These are phyloP conservation scores for Arthrobotrys entomopaga DNA, from an alignment of 2,329 filamentous ascomycete species.

Conservation along the genomic window DNA sequence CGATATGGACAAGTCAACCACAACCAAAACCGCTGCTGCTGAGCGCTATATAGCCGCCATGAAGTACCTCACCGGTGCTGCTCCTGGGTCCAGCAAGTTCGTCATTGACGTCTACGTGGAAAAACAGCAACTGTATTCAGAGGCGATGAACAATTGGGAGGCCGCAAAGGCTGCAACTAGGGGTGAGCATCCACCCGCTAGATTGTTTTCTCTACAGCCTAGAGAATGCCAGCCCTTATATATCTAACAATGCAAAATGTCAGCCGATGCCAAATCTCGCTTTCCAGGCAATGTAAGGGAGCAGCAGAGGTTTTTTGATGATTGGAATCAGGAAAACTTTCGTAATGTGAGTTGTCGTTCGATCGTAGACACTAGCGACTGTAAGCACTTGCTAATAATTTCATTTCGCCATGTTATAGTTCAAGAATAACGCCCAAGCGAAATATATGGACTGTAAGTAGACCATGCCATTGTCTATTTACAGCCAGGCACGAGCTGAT, in stretches of 20 bases:
- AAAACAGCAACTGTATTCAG: slow-evolving; percentile 18
- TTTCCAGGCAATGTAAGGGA: slow-evolving; percentile 18
- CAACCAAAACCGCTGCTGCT: slow-evolving; percentile 13
- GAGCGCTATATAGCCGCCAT: slow-evolving; percentile 23
- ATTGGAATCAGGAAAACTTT: slow-evolving; percentile 22
- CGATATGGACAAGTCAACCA: slow-evolving; percentile 12
- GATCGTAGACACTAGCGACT: slow-evolving; percentile 13
- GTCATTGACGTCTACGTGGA: slow-evolving; percentile 37
- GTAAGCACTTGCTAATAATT: slow-evolving; percentile 10
- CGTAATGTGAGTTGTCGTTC: slow-evolving; percentile 13
- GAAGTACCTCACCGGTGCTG: not conserved
- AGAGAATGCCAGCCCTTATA: no score
- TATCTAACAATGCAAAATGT: slow-evolving; percentile 6
- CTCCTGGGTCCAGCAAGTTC: slow-evolving; percentile 1
- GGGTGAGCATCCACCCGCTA: slow-evolving; percentile 19
- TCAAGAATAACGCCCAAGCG: slow-evolving; percentile 12
- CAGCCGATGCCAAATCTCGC: slow-evolving; percentile 13
- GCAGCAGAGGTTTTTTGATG: slow-evolving; percentile 20
- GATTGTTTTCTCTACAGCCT: slow-evolving; percentile 1
- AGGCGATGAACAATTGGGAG: slow-evolving; percentile 12
- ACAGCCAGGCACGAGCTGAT: slow-evolving; percentile 1
- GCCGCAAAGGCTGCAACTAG: slow-evolving; percentile 16
- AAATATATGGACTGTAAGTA: slow-evolving; percentile 14
- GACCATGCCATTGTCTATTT: not conserved
- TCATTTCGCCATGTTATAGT: slow-evolving; percentile 16